phyloP scores from a whole-genome alignment of 306 rosid species.

The Astragalus glycyphyllos region DNA sequence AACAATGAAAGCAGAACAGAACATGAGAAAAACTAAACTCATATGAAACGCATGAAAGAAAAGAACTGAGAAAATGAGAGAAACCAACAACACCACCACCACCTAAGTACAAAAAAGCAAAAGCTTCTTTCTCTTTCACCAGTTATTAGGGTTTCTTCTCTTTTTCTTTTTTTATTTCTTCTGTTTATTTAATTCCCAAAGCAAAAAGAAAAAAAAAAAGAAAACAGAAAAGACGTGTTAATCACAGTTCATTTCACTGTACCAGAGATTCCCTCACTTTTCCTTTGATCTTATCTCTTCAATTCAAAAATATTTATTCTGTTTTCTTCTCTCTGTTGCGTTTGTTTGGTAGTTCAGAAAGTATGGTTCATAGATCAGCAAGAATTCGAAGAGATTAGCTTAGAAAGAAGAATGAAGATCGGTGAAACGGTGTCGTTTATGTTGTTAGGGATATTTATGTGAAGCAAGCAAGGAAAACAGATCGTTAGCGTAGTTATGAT shows the following conservation, averaged over 20 bases:
- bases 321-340: slow-evolving; percentile 32
- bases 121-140: slow-evolving; percentile 44
- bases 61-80: slow-evolving; percentile 26
- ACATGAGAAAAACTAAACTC: neutral
- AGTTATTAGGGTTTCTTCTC: slow-evolving; percentile 44
- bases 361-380: slow-evolving; percentile 46
- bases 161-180: slow-evolving; percentile 21
- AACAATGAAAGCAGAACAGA: slow-evolving; percentile 39
- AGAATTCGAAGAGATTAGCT: slow-evolving; percentile 31
- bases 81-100: slow-evolving; percentile 32
- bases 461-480: slow-evolving; percentile 13
- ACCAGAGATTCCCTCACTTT: slow-evolving; percentile 15
- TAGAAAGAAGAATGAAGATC: slow-evolving; percentile 50
- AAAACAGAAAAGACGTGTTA: neutral
- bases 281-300: slow-evolving; percentile 9
- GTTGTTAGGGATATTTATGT: slow-evolving; percentile 22
- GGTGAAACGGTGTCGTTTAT: slow-evolving; percentile 48
- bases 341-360: slow-evolving; percentile 38
- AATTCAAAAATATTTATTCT: neutral
- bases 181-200: slow-evolving; percentile 4
- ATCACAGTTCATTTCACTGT: slow-evolving; percentile 41
- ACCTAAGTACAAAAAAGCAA: slow-evolving; percentile 39
- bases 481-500: slow-evolving; percentile 40
- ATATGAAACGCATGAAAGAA: neutral
- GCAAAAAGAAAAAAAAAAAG: neutral